A percentile compares a stretch with the other conserved stretches of the same genome.
phyloP scores from a whole-genome alignment of 2,329 filamentous ascomycete species.

The Magnaporthiopsis poae region DNA sequence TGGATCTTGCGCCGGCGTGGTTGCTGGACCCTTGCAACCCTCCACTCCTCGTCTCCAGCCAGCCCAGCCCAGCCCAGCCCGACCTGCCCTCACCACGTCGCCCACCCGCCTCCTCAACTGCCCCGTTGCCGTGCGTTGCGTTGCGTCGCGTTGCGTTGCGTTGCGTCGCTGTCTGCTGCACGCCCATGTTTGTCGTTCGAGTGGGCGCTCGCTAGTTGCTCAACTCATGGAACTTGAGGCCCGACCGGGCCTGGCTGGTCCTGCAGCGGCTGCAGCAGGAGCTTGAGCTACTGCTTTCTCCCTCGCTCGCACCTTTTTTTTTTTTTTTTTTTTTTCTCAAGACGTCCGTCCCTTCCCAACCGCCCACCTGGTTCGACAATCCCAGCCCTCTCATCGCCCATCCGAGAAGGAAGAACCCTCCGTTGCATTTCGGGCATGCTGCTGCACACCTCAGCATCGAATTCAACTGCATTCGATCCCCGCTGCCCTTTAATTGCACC shows the following conservation, averaged over 20 bases:
- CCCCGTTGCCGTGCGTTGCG: not conserved
- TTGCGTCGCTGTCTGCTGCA: not conserved
- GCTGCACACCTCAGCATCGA: not conserved
- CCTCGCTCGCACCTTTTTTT: not conserved
- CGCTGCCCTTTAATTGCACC: not conserved
- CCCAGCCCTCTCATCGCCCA: not conserved
- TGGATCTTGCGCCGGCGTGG: not conserved
- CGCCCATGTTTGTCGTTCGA: not conserved
- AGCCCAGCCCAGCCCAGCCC: not conserved
- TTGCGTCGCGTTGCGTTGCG: not conserved
- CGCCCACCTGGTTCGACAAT: conserved; percentile 3
- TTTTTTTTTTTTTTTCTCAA: not conserved
- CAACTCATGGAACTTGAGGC: not conserved
- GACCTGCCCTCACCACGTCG: not conserved
- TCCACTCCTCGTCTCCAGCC: not conserved
- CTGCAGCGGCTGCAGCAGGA: not conserved
- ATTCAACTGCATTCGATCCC: not conserved
- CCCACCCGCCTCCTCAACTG: not conserved
- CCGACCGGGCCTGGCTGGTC: not conserved
- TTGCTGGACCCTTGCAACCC: not conserved
- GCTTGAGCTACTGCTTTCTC: not conserved
- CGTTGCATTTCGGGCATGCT: not conserved
- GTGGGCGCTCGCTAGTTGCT: not conserved
- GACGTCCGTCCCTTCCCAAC: conserved; percentile 1
- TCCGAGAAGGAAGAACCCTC: not conserved